Evolutionary conservation across 2,329 filamentous ascomycete species (phyloP).

Genomic region (Pseudocercospora cruenta): DNA sequence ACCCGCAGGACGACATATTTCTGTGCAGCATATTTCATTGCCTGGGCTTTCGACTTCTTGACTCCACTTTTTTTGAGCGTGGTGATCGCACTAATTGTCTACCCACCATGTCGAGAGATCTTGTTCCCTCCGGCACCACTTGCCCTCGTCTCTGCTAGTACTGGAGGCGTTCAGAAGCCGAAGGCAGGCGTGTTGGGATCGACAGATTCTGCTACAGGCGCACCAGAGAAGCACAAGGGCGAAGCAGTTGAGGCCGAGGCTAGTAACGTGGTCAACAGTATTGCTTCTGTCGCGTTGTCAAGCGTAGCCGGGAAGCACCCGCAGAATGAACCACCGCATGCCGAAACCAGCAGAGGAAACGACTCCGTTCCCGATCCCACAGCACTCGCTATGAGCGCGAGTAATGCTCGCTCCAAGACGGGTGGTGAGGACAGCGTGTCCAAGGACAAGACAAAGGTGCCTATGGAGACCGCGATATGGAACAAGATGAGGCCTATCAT

Average conservation of each 20-base stretch:
- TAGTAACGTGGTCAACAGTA: slow-evolving; percentile 74
- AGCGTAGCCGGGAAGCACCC: slow-evolving; percentile 79
- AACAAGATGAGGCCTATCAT: slow-evolving; percentile 74
- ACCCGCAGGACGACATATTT: slow-evolving; percentile 69
- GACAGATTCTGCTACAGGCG: slow-evolving; percentile 76
- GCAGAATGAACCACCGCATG: slow-evolving; percentile 63
- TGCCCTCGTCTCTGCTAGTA: slow-evolving; percentile 69
- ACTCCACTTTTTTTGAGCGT: slow-evolving; percentile 63
- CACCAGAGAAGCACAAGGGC: slow-evolving; percentile 79
- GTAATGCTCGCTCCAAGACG: slow-evolving; percentile 58
- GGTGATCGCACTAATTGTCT: slow-evolving; percentile 67
- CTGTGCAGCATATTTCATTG: slow-evolving; percentile 62
- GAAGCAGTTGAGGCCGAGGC: slow-evolving; percentile 84
- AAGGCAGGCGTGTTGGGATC: slow-evolving; percentile 75
- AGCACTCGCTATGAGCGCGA: slow-evolving; percentile 56
- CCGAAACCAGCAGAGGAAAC: slow-evolving; percentile 47
- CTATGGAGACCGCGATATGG: slow-evolving; percentile 78
- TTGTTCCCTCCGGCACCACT: slow-evolving; percentile 80
- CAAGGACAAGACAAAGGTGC: slow-evolving; percentile 77
- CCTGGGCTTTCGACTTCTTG: slow-evolving; percentile 75
- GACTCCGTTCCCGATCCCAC: slow-evolving; percentile 64
- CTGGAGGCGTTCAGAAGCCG: slow-evolving; percentile 77
- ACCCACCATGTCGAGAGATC: slow-evolving; percentile 62
- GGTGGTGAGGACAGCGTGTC: slow-evolving; percentile 50
- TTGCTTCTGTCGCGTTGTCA: slow-evolving; percentile 72